These are phyloP conservation scores for Gynochthodes officinalis DNA, from an alignment of 257 asterid species.

Conservation along the genomic window DNA sequence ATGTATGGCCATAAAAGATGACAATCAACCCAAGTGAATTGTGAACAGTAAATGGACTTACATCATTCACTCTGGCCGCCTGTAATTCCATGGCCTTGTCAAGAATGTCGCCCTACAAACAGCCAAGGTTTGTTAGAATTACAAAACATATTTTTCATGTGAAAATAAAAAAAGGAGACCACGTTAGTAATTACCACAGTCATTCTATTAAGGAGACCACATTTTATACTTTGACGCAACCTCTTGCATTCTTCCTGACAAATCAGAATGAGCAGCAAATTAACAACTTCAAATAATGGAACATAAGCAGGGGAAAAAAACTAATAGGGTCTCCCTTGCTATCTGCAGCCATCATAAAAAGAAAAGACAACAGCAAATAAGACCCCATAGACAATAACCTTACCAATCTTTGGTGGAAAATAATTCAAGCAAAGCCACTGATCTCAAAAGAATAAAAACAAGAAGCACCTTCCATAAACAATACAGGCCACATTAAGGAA, in stretches of 20 bases:
- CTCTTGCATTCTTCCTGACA: conserved; percentile 98
- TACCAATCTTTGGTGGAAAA: not conserved
- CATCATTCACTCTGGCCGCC: conserved; percentile 86
- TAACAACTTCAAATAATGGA: conserved; percentile 13
- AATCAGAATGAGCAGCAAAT: conserved; percentile 12
- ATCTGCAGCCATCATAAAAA: not conserved
- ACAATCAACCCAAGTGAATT: not conserved
- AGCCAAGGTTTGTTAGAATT: conserved; percentile 18
- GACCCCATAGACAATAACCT: not conserved
- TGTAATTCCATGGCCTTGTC: conserved; percentile 95
- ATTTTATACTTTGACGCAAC: conserved; percentile 94
- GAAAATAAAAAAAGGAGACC: conserved; percentile 13
- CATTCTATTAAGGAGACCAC: conserved; percentile 83
- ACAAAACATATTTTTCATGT: conserved; percentile 13
- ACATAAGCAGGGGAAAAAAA: not conserved
- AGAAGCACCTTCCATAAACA: not conserved
- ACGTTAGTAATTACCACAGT: conserved; percentile 65
- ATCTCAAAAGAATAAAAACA: not conserved
- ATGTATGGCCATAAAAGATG: conserved; percentile 1
- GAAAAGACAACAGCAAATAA: not conserved
- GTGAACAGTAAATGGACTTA: conserved; percentile 46
- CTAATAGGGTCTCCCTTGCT: not conserved
- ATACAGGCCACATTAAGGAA: not conserved
- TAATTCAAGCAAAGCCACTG: conserved; percentile 3
- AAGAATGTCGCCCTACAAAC: conserved; percentile 88